Conservation (phyloP, 2,329 filamentous ascomycete genomes). For the Scopulariopsis brevicaulis region DNA sequence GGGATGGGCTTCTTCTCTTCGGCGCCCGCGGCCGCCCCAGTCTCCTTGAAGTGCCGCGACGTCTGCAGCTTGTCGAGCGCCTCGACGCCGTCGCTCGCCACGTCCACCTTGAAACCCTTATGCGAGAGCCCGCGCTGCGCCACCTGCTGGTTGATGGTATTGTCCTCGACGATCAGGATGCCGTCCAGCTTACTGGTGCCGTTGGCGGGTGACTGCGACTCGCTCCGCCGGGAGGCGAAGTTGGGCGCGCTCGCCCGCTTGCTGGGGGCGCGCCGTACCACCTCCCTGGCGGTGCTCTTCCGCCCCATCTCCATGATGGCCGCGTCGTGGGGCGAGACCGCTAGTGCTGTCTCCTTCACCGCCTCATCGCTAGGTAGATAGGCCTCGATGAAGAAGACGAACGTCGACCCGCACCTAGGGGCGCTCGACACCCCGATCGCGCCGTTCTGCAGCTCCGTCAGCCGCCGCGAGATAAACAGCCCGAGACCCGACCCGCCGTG, state of each 20-base stretch:
- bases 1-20: conserved; percentile 14
- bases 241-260: not conserved
- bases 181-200: conserved; percentile 18
- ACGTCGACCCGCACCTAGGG: conserved; percentile 59
- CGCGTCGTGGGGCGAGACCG: conserved; percentile 2
- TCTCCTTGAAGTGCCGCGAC: conserved; percentile 5
- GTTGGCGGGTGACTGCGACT: not conserved
- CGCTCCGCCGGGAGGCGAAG: not conserved
- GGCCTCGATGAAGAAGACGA: conserved; percentile 63
- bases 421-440: conserved; percentile 66
- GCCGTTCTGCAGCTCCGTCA: conserved; percentile 73
- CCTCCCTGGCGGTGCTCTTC: not conserved
- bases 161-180: conserved; percentile 49
- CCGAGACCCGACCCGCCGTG: conserved; percentile 73
- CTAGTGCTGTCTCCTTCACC: conserved; percentile 26
- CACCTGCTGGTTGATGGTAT: conserved; percentile 48
- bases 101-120: conserved; percentile 35
- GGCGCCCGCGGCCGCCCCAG: not conserved
- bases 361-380: conserved; percentile 27
- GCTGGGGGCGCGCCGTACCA: conserved; percentile 1
- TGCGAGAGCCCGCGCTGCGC: conserved; percentile 37
- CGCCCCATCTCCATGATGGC: not conserved
- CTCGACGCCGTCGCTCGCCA: conserved; percentile 46
- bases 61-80: conserved; percentile 34
- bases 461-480: conserved; percentile 64